Evolutionary conservation across 139 green algal genomes (phyloP).

Genomic region (Eudorina sp.): DNA sequence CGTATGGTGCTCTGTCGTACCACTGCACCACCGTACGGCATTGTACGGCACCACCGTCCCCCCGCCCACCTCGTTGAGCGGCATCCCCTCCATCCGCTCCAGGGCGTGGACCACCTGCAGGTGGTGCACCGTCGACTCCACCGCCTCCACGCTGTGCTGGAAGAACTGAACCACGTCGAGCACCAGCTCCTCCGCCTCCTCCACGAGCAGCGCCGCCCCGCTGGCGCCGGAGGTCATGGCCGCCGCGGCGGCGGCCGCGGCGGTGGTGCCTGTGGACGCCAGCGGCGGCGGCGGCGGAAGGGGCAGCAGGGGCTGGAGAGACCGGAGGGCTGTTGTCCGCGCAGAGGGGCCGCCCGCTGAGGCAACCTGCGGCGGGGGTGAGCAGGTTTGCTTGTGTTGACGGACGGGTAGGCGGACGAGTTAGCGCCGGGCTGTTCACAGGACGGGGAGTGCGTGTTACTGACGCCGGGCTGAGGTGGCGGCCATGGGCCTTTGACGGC

Average conservation of each 20-base stretch:
- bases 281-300: neutral
- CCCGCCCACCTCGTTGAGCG: constrained; percentile 17
- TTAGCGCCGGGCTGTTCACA: no score
- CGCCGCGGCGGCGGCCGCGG: neutral
- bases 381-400: no score
- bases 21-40: no score
- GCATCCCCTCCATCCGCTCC: constrained; percentile 33
- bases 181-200: constrained; percentile 22
- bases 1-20: no score
- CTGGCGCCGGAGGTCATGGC: neutral
- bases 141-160: neutral
- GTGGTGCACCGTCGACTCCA: constrained; percentile 20
- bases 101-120: constrained; percentile 37
- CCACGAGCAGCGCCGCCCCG: neutral
- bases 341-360: no score
- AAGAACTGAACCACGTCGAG: constrained; percentile 13
- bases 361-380: no score
- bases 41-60: neutral
- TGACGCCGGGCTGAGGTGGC: neutral
- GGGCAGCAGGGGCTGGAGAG: neutral
- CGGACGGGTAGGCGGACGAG: no score
- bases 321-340: neutral
- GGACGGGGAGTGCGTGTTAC: neutral
- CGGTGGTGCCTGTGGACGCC: constrained; percentile 16
- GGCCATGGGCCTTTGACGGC: neutral